phyloP scores from a whole-genome alignment of 345 rosid genomes.

The Anacardium occidentale region DNA sequence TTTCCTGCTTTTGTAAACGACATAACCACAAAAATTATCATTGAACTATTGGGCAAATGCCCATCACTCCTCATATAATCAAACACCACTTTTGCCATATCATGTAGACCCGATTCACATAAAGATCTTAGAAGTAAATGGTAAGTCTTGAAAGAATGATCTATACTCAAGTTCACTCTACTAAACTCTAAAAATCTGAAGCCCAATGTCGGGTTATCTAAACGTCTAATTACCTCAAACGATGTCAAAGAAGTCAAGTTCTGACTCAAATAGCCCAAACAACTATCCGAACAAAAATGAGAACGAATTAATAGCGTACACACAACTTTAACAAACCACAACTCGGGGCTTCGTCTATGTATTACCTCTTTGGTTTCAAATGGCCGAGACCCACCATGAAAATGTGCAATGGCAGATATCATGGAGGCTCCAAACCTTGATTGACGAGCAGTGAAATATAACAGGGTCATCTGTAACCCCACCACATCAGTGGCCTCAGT shows the following conservation, averaged over 20 bases:
- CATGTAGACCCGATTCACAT: constrained; percentile 58
- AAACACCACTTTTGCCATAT: constrained; percentile 44
- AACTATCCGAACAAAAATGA: constrained; percentile 39
- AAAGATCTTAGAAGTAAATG: constrained; percentile 55
- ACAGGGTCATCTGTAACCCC: constrained; percentile 51
- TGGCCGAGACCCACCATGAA: constrained; percentile 52
- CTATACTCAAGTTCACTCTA: constrained; percentile 45
- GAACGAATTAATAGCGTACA: constrained; percentile 51
- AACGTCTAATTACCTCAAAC: constrained; percentile 61
- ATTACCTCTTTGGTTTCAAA: constrained; percentile 30
- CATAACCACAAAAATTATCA: constrained; percentile 51
- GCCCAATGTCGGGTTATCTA: constrained; percentile 51
- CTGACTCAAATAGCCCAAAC: constrained; percentile 51
- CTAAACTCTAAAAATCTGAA: constrained; percentile 72
- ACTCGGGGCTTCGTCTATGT: constrained; percentile 32
- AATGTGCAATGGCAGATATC: constrained; percentile 33
- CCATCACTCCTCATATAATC: constrained; percentile 78
- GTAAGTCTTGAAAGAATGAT: constrained; percentile 58
- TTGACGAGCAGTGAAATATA: constrained; percentile 31
- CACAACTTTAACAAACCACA: constrained; percentile 78
- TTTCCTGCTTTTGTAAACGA: constrained; percentile 46
- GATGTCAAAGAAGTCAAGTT: constrained; percentile 56
- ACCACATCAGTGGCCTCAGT: constrained; percentile 35
- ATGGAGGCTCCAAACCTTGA: constrained; percentile 58
- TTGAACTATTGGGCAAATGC: constrained; percentile 39